Evolutionary conservation across 371 early-diverging fungal genomes (phyloP).

Genomic region (Funneliformis caledonium): DNA sequence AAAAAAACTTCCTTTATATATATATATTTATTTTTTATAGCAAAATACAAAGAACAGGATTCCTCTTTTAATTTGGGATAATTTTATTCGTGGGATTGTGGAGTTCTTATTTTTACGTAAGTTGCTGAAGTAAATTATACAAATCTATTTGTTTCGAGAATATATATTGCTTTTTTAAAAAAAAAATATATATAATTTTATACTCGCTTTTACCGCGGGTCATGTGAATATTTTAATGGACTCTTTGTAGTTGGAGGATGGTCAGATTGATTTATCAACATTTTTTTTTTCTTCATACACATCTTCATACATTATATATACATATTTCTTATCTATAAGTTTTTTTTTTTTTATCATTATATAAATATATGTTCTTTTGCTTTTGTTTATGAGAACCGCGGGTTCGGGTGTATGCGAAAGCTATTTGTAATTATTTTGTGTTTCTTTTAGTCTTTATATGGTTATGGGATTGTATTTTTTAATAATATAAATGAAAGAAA

Average conservation of each 20-base stretch:
- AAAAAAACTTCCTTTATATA: neutral
- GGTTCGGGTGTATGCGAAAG: neutral
- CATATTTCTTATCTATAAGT: neutral
- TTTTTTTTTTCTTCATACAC: neutral
- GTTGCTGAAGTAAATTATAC: neutral
- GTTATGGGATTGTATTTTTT: neutral
- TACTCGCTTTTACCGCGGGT: neutral
- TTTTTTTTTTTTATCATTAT: too few species aligned
- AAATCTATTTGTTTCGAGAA: neutral
- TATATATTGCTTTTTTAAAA: neutral
- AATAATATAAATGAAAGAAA: too few species aligned
- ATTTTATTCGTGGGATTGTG: neutral
- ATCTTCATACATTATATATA: neutral
- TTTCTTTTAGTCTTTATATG: neutral
- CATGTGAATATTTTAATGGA: neutral
- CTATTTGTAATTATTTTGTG: neutral
- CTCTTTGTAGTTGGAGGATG: neutral
- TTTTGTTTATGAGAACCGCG: neutral
- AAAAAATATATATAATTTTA: neutral
- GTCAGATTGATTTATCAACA: neutral
- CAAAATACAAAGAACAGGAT: neutral
- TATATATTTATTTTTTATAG: neutral
- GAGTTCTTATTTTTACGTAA: neutral
- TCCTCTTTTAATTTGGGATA: neutral
- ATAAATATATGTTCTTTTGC: neutral